phyloP scores from a whole-genome alignment of 139 green algal genomes.

The Diplosphaera chodatii region DNA sequence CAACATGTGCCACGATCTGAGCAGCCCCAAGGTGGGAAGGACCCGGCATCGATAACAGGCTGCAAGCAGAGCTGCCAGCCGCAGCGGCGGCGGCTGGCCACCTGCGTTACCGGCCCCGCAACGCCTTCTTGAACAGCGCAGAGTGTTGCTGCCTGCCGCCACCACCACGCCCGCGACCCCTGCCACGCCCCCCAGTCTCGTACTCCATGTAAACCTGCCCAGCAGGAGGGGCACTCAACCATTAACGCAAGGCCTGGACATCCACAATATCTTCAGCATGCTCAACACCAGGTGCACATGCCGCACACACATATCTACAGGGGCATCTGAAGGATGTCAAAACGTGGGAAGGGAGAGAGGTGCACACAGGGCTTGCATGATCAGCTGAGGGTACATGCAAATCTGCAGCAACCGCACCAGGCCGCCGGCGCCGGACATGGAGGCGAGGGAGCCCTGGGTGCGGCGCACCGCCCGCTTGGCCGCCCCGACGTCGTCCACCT shows the following conservation, averaged over 20 bases:
- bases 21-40: too few relatives aligned
- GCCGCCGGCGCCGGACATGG: slow-evolving; percentile 69
- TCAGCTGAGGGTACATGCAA: too few relatives aligned
- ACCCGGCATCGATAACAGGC: too few relatives aligned
- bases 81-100: too few relatives aligned
- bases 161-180: too few relatives aligned
- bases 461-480: slow-evolving; percentile 27
- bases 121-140: not conserved
- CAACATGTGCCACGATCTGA: too few relatives aligned
- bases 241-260: too few relatives aligned
- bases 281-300: too few relatives aligned
- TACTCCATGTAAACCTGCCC: slow-evolving; percentile 44
- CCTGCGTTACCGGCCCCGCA: not conserved
- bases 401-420: slow-evolving; percentile 48
- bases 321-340: not conserved
- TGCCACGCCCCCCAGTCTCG: not conserved
- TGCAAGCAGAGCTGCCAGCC: too few relatives aligned
- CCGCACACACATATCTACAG: too few relatives aligned
- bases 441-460: slow-evolving; percentile 52
- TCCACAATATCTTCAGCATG: too few relatives aligned
- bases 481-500: slow-evolving; percentile 31
- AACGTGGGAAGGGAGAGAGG: not conserved
- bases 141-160: not conserved
- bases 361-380: too few relatives aligned
- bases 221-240: not conserved